Percentiles rank a stretch among this genome's conserved stretches.
phyloP scores from a whole-genome alignment of 352 stramenopile genomes.

The Phytopythium cucurbitacearum region DNA sequence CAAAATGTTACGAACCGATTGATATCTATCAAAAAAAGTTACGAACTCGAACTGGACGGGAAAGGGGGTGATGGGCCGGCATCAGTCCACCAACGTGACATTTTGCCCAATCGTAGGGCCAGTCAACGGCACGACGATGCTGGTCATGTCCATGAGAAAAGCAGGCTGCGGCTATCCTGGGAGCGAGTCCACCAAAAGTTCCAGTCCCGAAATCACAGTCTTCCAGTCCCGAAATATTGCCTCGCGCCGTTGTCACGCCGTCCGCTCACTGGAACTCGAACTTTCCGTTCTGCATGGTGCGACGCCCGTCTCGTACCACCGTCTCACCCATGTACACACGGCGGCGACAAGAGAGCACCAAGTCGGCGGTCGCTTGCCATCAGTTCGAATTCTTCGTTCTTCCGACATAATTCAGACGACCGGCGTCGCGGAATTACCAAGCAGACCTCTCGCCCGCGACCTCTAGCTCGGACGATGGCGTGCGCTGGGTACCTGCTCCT shows the following conservation, averaged over 20 bases:
- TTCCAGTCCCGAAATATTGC: background rate
- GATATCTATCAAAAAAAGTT: background rate
- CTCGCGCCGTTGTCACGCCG: background rate
- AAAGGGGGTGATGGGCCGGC: background rate
- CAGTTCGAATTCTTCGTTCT: background rate
- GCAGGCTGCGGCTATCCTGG: background rate
- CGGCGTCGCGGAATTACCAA: background rate
- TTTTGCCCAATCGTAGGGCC: background rate
- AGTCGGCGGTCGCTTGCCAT: too few species aligned
- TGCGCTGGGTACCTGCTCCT: slow-evolving; percentile 65
- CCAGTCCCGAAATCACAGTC: background rate
- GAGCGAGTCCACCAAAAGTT: background rate
- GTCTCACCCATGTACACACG: background rate
- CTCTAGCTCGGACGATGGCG: slow-evolving; percentile 27
- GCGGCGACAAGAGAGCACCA: too few species aligned
- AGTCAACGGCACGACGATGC: background rate
- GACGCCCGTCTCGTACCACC: slow-evolving; percentile 3
- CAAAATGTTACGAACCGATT: background rate
- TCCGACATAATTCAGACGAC: slow-evolving; percentile 5
- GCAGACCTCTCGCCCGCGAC: background rate
- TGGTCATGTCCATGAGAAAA: background rate
- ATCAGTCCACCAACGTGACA: background rate
- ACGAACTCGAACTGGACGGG: background rate
- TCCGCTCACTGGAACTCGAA: background rate
- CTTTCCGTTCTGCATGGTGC: background rate